phyloP scores from a whole-genome alignment of 208 protist species.

The Acanthamoeba comandoni region DNA sequence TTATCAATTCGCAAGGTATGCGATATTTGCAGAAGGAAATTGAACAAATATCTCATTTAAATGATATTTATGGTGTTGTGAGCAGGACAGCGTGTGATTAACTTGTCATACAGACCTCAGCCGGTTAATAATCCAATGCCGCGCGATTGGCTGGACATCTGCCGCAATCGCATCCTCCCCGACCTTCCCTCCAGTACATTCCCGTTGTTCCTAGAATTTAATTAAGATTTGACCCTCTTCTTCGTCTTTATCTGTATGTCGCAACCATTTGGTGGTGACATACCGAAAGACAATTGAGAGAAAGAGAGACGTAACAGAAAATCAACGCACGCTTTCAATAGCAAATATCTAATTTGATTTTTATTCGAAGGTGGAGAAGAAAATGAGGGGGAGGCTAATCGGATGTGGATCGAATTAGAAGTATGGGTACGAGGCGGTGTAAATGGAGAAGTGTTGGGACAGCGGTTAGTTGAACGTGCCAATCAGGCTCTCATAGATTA shows the following conservation, averaged over 20 bases:
- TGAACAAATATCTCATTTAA: too few relatives aligned
- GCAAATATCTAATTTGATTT: too few relatives aligned
- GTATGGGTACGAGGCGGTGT: slow-evolving; percentile 57
- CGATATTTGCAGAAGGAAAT: too few relatives aligned
- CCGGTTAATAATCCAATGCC: neutral
- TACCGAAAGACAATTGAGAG: neutral
- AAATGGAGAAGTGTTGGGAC: slow-evolving; percentile 10
- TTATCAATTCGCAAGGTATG: slow-evolving; percentile 13
- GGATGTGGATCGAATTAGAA: slow-evolving; percentile 29
- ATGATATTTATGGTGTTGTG: too few relatives aligned
- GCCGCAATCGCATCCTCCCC: neutral
- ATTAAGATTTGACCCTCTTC: too few relatives aligned
- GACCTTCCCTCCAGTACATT: neutral
- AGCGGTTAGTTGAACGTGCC: slow-evolving; percentile 1
- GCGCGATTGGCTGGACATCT: slow-evolving; percentile 36
- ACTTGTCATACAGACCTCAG: slow-evolving; percentile 34
- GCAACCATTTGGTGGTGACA: too few relatives aligned
- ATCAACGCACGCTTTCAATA: too few relatives aligned
- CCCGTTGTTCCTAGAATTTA: neutral
- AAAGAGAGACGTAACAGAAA: neutral
- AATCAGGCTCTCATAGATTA: slow-evolving; percentile 43
- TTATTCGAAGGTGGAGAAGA: slow-evolving; percentile 2
- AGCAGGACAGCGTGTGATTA: too few relatives aligned
- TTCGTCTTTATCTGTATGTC: too few relatives aligned
- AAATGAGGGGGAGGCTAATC: neutral